Evolutionary conservation across 495 filamentous ascomycete genomes (phyloP), one percentile per base, ranked within the genome.

Genomic region (Podospora appendiculata): DNA sequence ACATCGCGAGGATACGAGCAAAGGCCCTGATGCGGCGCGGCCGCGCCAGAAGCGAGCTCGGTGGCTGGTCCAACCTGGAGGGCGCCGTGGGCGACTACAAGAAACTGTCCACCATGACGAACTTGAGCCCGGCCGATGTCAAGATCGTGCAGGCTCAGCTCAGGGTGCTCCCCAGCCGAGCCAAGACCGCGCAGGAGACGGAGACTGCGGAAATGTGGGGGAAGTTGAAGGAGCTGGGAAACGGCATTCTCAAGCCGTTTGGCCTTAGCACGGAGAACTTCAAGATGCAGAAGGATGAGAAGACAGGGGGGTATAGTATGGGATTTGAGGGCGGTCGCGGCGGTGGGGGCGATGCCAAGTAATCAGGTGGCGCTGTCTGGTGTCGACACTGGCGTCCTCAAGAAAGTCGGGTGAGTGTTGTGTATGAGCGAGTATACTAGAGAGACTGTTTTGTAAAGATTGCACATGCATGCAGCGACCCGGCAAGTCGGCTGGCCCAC

Each of bases 191-290:
- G 3, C 84, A 85, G 67, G 84, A 93, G 59, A 84, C 76, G 60
- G 93, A 98, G 69, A 89, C 90, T 78, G 82, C 75, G 7, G 92
- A 98, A 68, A 95, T 96, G 88, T 90, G 96, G 88, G 87, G 84
- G 19, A 96, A 96, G 70, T 68, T 98, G 68, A 96, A 95, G 68
- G 83, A 87, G 76, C 74, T 98, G 50, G 92, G 92, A 2, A 95
- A 98, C 70, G 88, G 89, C 1, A 76, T 98, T 41, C 70, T 98
- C 38, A 95, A 87, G 61, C 92, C 92, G 1, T 98, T 96, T 72
- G 92, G 92, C 14, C 70, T 98, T 50, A 90, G 83, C 32, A 96
- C 92, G 12, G 85, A 95, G 14, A 92, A 89, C 62, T 98, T 98
- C 70, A 83, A 95, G 38, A 90, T 96, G 75, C 81, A 85, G 6